These are phyloP conservation scores for Pythium guiyangense DNA, from an alignment of 352 stramenopile genomes.

Conservation along the genomic window DNA sequence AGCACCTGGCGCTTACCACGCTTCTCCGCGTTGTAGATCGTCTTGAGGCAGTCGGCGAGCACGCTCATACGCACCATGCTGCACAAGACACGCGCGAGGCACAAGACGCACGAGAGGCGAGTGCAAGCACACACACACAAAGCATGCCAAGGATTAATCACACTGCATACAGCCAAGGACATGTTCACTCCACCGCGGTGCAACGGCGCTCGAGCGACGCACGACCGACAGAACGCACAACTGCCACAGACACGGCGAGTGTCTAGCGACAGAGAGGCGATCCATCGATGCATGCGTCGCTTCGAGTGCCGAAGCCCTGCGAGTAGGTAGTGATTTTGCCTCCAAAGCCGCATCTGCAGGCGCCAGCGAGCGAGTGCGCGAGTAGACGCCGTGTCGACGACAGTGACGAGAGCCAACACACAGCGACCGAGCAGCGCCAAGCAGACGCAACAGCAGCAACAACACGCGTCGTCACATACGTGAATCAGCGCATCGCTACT, in stretches of 20 bases:
- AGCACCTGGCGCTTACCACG: conserved; percentile 99
- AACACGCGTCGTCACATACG: neutral
- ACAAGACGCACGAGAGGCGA: neutral
- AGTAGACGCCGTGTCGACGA: neutral
- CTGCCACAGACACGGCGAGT: too few relatives aligned
- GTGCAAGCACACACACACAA: conserved; percentile 6
- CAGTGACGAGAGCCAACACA: neutral
- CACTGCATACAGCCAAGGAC: conserved; percentile 52
- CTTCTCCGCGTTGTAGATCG: conserved; percentile 99
- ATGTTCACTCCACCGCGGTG: conserved; percentile 29
- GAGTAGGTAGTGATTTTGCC: conserved; percentile 36
- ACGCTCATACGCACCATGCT: conserved; percentile 99
- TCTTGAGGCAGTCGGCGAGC: conserved; percentile 99
- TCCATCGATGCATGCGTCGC: neutral
- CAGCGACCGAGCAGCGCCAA: conserved; percentile 7
- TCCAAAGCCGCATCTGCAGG: conserved; percentile 56
- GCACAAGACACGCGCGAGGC: conserved; percentile 9
- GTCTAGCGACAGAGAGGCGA: neutral
- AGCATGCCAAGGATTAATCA: conserved; percentile 34
- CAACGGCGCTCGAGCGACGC: neutral
- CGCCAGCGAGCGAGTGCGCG: conserved; percentile 1
- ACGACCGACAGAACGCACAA: neutral
- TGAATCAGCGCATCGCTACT: neutral
- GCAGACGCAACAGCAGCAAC: neutral
- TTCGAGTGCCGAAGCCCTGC: conserved; percentile 8